Conservation (phyloP, 1,284 basidiomycete genomes). For the Spongiforma sp. region DNA sequence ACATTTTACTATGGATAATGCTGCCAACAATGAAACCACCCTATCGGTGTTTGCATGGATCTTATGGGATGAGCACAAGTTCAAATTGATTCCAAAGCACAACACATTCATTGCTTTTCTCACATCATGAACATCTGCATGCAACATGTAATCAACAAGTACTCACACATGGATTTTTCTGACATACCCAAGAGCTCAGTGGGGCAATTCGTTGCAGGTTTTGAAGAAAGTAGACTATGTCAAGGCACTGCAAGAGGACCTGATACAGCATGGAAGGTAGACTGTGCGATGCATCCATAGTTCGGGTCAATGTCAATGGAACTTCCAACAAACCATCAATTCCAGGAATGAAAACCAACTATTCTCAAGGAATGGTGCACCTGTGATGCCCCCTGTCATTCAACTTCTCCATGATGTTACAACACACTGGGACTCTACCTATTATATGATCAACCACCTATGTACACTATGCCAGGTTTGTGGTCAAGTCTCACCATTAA, state of each 20-base stretch:
- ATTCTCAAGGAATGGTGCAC: background rate
- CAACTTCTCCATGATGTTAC: background rate
- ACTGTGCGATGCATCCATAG: background rate
- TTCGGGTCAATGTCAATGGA: background rate
- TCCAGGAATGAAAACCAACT: background rate
- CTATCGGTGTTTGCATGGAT: no score
- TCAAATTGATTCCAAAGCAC: background rate
- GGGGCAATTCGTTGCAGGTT: background rate
- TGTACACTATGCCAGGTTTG: background rate
- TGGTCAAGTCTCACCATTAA: background rate
- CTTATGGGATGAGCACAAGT: no score
- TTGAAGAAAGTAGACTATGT: background rate
- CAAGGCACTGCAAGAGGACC: background rate
- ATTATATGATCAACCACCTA: background rate
- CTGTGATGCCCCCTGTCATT: background rate
- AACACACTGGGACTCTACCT: background rate
- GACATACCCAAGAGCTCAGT: background rate
- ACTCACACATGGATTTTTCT: background rate
- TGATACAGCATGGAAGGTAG: background rate
- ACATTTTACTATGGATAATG: no score
- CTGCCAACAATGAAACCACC: no score
- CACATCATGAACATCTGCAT: no score
- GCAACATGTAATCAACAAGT: background rate
- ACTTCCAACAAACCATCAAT: background rate
- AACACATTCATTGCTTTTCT: background rate